Conservation (phyloP, 2,329 filamentous ascomycete genomes). For the Grosmannia serpens region DNA sequence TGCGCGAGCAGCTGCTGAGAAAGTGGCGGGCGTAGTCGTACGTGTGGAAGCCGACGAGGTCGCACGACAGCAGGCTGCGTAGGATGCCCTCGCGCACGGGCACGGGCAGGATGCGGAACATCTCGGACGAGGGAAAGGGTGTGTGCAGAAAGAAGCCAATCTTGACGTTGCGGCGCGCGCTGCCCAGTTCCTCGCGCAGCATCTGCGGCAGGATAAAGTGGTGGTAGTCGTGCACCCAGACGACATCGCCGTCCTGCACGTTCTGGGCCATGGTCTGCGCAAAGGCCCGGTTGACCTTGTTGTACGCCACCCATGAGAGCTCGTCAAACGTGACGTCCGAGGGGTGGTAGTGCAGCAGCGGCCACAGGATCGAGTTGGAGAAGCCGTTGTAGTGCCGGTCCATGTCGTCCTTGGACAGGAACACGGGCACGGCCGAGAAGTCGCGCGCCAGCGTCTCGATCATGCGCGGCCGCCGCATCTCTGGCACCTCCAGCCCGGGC, state of each 20-base stretch:
- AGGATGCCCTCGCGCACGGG: constrained; percentile 86
- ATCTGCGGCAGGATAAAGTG: constrained; percentile 93
- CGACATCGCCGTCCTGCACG: constrained; percentile 82
- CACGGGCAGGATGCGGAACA: constrained; percentile 90
- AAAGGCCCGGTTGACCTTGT: constrained; percentile 85
- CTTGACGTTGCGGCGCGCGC: constrained; percentile 80
- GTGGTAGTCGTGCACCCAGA: constrained; percentile 99
- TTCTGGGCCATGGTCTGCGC: constrained; percentile 78
- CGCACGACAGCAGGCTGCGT: constrained; percentile 79
- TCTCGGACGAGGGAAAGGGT: constrained; percentile 91
- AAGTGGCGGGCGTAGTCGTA: constrained; percentile 99
- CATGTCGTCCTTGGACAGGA: constrained; percentile 84
- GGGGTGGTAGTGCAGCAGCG: constrained; percentile 96
- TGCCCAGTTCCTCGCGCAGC: constrained; percentile 79
- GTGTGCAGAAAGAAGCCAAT: constrained; percentile 98
- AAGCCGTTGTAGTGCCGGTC: constrained; percentile 98
- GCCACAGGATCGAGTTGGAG: constrained; percentile 96
- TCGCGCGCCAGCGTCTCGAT: constrained; percentile 72
- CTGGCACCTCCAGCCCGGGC: constrained; percentile 86
- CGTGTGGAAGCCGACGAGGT: constrained; percentile 94
- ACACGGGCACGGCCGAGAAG: constrained; percentile 82
- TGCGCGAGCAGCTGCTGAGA: constrained; percentile 89
- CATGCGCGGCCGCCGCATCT: constrained; percentile 65
- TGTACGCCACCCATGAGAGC: constrained; percentile 84
- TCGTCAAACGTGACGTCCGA: constrained; percentile 98